phyloP scores from a whole-genome alignment of 257 asterid genomes.

The Solanum etuberosum region DNA sequence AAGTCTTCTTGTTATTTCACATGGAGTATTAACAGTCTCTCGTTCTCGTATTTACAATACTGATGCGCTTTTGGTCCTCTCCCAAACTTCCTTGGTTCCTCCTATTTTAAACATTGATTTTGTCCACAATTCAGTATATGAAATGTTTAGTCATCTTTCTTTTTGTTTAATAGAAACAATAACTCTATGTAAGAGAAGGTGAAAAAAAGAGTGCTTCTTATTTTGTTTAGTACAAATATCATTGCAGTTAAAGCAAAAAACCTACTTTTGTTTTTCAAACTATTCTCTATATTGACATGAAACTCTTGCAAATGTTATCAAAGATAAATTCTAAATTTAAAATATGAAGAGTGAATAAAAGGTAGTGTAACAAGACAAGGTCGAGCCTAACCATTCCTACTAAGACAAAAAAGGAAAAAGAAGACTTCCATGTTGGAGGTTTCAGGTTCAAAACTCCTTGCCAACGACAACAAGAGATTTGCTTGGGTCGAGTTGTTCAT shows the following conservation, averaged over 20 bases:
- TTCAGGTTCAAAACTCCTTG: no score
- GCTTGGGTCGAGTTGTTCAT: accelerated
- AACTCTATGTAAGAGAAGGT: no score
- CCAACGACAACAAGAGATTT: no score
- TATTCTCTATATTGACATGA: neutral
- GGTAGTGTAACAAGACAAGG: neutral
- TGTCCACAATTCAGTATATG: neutral
- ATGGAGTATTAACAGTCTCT: no score
- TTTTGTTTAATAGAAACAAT: neutral
- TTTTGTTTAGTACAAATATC: no score
- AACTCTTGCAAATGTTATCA: neutral
- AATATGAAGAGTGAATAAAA: neutral
- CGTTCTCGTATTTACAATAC: neutral
- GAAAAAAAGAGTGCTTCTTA: neutral
- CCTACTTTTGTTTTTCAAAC: no score
- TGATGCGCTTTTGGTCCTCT: no score
- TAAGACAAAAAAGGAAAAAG: neutral
- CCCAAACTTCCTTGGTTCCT: no score
- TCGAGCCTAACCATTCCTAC: neutral
- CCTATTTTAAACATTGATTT: neutral
- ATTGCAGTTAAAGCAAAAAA: neutral
- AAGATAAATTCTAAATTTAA: neutral
- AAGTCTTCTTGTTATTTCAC: no score
- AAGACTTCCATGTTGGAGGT: accelerated
- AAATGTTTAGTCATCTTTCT: neutral